These are phyloP conservation scores for Aleurites moluccanus DNA, from an alignment of 441 rosid genomes.

Conservation along the genomic window DNA sequence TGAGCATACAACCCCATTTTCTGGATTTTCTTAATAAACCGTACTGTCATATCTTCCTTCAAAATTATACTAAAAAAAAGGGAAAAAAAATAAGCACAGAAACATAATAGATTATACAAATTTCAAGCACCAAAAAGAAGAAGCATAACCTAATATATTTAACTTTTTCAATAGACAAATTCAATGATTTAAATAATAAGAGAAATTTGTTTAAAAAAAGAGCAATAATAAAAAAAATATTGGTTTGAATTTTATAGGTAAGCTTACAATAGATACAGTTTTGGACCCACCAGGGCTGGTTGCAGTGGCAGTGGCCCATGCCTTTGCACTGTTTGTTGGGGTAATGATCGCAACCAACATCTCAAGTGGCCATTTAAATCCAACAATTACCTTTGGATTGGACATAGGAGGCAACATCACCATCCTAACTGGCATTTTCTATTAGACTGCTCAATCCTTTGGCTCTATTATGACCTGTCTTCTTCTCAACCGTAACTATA, in stretches of 20 bases:
- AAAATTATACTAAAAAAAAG: constrained; percentile 60
- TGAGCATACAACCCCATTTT: constrained; percentile 73
- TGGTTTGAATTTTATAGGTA: constrained; percentile 28
- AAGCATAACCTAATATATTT: neutral
- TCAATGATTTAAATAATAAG: too few species aligned
- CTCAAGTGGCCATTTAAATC: constrained; percentile 89
- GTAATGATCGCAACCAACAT: constrained; percentile 83
- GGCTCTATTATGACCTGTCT: constrained; percentile 85
- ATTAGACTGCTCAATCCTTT: constrained; percentile 83
- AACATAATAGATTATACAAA: neutral
- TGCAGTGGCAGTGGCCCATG: constrained; percentile 83
- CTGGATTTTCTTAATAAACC: constrained; percentile 81
- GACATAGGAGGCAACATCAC: constrained; percentile 85
- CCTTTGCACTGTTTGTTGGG: constrained; percentile 75
- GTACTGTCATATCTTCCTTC: constrained; percentile 73
- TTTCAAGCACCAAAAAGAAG: constrained; percentile 8
- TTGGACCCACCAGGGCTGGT: constrained; percentile 81
- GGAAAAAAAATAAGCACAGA: constrained; percentile 7
- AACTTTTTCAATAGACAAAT: too few species aligned
- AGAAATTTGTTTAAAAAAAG: neutral
- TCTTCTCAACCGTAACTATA: too few species aligned
- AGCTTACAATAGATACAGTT: constrained; percentile 67
- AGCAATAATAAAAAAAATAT: neutral
- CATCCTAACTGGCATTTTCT: constrained; percentile 69
- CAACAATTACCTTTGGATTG: constrained; percentile 88